phyloP scores from a whole-genome alignment of 108 stramenopile genomes.

The Skeletonema costatum region DNA sequence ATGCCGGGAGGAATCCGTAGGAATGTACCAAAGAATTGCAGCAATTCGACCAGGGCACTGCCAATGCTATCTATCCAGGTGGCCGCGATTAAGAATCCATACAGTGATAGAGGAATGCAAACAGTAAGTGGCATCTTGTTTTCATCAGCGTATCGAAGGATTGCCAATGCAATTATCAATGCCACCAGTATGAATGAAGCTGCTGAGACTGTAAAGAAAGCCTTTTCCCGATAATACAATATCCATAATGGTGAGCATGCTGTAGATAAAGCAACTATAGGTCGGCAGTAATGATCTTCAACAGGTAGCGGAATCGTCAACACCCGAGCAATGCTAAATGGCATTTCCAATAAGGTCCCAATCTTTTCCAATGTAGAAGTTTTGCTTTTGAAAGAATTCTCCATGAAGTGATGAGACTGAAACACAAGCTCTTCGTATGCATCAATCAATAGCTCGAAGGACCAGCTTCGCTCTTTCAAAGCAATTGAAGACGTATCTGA shows the following conservation, averaged over 20 bases:
- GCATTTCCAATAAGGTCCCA: constrained; percentile 28
- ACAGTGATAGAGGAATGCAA: constrained; percentile 41
- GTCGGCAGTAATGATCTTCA: constrained; percentile 48
- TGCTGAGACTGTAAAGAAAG: constrained; percentile 24
- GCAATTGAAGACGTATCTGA: background rate
- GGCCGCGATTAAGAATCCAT: constrained; percentile 59
- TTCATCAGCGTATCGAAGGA: constrained; percentile 41
- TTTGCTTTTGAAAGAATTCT: constrained; percentile 14
- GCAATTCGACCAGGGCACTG: constrained; percentile 53
- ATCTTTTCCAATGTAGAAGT: constrained; percentile 27
- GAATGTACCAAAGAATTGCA: constrained; percentile 58
- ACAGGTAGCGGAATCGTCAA: constrained; percentile 45
- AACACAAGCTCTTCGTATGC: constrained; percentile 25
- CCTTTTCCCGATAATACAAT: constrained; percentile 27
- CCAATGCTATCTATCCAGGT: constrained; percentile 78
- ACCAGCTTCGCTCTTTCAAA: background rate
- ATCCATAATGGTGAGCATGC: constrained; percentile 45
- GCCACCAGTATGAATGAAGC: background rate
- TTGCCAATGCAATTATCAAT: constrained; percentile 8
- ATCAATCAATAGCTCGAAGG: constrained; percentile 11
- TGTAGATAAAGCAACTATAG: constrained; percentile 37
- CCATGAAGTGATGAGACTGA: constrained; percentile 9
- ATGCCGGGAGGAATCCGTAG: constrained; percentile 51
- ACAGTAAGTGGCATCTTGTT: constrained; percentile 37
- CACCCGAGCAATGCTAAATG: constrained; percentile 25